Evolutionary conservation across 129 eudicot species (phyloP), one percentile per base, ranked within the genome.

Genomic region (Artemisia argyi): DNA sequence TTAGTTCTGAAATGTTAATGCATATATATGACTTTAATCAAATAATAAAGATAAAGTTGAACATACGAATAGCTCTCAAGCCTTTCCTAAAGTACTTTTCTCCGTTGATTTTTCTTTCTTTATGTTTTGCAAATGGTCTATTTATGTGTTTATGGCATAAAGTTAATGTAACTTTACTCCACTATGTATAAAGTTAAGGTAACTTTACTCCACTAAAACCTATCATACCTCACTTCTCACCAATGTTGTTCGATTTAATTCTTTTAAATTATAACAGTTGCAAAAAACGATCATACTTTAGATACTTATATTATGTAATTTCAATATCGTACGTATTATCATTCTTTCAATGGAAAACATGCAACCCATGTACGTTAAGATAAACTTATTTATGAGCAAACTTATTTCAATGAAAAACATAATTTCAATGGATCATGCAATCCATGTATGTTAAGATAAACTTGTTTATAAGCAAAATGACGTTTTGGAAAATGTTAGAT

Each of bases 131-230:
- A 54, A 28, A 50, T 61, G 52, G 53, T 51, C 30, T 53, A 63
- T 73, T 51, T 73, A 62, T 74, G 15, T 74, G 55, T 74, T 28
- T 18, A 26, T 62, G 54, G 64, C 30, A 44, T 74, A 74, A 74
- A 74, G 71, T 35, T 39, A 51, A 74, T 46, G 22, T 47, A 71
- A 11, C 55, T 50, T 50, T 50, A 50, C 44, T 35, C 44, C 44
- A 35, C 44, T 35, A 35, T 6, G 64, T 64, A 44, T 74, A 74
- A 74, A 74, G 71, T 35, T 39, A 51, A 74, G 32, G 15, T 58
- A 30, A 64, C 78, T 74, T 74, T 74, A 64, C 71, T 63, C 78
- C 78, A 74, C 71, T 49, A 63, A 63, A 12, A 64, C 8, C 8
- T 24, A 19, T 52, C 35, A 17, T 48, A 48, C 12, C 58, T 0